Evolutionary conservation across 805 yeast genomes (phyloP).

Genomic region (Grigorovia transvaalensis): DNA sequence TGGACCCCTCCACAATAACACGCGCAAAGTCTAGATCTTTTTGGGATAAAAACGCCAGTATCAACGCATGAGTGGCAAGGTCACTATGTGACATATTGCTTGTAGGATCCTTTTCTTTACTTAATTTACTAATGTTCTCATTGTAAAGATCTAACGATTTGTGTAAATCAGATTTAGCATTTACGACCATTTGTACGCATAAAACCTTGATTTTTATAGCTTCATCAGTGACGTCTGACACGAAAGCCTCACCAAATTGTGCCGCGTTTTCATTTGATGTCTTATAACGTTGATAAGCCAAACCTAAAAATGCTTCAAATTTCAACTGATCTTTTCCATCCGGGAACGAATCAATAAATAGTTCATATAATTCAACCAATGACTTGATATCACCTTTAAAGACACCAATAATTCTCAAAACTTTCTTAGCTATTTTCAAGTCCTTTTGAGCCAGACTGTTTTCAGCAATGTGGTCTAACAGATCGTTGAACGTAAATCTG

Average conservation of each 20-base stretch:
- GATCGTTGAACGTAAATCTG: conserved; percentile 6
- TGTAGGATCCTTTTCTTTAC: conserved; percentile 25
- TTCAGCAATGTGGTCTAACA: conserved; percentile 22
- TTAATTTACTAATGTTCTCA: conserved; percentile 32
- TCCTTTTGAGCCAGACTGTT: conserved; percentile 28
- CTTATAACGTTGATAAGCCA: conserved; percentile 33
- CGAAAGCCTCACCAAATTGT: conserved; percentile 31
- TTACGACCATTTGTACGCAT: conserved; percentile 34
- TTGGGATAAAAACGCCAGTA: conserved; percentile 34
- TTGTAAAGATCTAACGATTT: conserved; percentile 37
- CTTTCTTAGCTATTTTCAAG: conserved; percentile 12
- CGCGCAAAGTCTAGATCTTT: conserved; percentile 46
- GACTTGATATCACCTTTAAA: conserved; percentile 14
- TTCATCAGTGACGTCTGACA: conserved; percentile 20
- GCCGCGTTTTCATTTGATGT: conserved; percentile 24
- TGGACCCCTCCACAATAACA: conserved; percentile 39
- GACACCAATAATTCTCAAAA: conserved; percentile 16
- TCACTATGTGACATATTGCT: conserved; percentile 33
- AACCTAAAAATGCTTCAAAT: conserved; percentile 32
- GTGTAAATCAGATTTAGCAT: conserved; percentile 32
- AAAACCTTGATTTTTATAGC: conserved; percentile 27
- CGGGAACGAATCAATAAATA: conserved; percentile 31
- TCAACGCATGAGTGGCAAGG: conserved; percentile 36
- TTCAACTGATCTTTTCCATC: conserved; percentile 34
- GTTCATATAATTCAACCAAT: conserved; percentile 32